Evolutionary conservation across 2,329 filamentous ascomycete species (phyloP).

Genomic region (Cladorrhinum sp.): DNA sequence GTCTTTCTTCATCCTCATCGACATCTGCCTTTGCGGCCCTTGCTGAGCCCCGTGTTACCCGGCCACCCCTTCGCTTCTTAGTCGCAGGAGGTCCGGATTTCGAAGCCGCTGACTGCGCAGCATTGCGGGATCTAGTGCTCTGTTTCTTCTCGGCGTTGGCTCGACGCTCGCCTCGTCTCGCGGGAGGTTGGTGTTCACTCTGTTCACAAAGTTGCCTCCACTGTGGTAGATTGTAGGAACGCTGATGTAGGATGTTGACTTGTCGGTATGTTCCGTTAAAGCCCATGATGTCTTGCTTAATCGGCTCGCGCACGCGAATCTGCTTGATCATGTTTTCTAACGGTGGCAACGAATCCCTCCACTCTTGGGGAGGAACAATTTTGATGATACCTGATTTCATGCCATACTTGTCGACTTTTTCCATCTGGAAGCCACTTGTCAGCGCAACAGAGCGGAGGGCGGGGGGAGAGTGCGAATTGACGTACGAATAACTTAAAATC

Average conservation of each 20-base stretch:
- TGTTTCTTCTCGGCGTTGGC: conserved; percentile 56
- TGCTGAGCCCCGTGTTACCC: conserved; percentile 22
- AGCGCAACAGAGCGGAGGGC: conserved; percentile 21
- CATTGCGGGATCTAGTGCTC: conserved; percentile 38
- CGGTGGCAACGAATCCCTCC: conserved; percentile 75
- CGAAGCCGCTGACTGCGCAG: conserved; percentile 26
- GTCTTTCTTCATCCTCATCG: conserved; percentile 46
- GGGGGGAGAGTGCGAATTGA: conserved; percentile 20
- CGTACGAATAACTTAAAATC: conserved; percentile 88
- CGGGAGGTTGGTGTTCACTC: conserved; percentile 92
- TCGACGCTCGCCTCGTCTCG: conserved; percentile 78
- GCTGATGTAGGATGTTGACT: conserved; percentile 92
- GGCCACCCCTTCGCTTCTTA: conserved; percentile 30
- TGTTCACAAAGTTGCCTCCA: conserved; percentile 94
- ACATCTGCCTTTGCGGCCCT: conserved; percentile 39
- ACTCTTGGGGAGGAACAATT: conserved; percentile 89
- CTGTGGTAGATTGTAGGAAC: conserved; percentile 93
- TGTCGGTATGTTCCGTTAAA: conserved; percentile 94
- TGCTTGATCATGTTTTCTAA: conserved; percentile 86
- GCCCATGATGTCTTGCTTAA: conserved; percentile 97
- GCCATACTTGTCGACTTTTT: conserved; percentile 86
- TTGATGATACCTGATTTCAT: conserved; percentile 98
- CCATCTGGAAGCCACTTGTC: conserved; percentile 50
- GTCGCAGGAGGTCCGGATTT: conserved; percentile 40
- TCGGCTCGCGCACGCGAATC: conserved; percentile 91